Percentiles rank a stretch among this genome's conserved stretches.
Evolutionary conservation across 257 asterid species (phyloP).

Genomic region (Anisodus tanguticus): DNA sequence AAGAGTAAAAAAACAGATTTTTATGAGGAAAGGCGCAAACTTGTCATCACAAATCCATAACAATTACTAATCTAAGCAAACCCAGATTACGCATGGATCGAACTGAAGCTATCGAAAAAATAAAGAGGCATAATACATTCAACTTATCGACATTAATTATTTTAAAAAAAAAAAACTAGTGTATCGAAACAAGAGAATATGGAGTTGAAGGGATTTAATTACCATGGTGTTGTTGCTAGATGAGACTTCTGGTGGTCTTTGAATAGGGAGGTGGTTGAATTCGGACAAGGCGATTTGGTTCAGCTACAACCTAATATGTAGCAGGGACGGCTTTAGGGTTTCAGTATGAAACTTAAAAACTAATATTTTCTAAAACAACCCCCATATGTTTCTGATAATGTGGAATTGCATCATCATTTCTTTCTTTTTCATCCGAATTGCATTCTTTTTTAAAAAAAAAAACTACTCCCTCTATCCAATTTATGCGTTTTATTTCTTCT

Average conservation of each 20-base stretch:
- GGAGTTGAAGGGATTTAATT: neutral
- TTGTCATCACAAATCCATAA: neutral
- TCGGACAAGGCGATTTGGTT: neutral
- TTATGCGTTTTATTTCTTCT: neutral
- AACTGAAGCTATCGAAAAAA: neutral
- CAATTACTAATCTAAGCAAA: neutral
- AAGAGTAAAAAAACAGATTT: neutral
- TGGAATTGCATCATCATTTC: neutral
- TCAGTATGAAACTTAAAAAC: neutral
- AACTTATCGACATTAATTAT: neutral
- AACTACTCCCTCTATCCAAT: neutral
- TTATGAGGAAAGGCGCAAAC: neutral
- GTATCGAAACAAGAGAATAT: neutral
- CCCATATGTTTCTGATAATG: neutral
- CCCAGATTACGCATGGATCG: neutral
- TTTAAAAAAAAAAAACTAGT: neutral
- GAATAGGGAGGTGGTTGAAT: neutral
- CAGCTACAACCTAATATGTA: slow-evolving; percentile 19
- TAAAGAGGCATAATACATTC: neutral
- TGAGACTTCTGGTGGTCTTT: neutral
- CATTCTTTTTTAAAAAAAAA: neutral
- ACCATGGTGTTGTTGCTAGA: slow-evolving; percentile 5
- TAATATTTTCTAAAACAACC: slow-evolving; percentile 3
- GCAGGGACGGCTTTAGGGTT: neutral
- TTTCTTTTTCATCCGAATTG: neutral